phyloP scores from a whole-genome alignment of 2,329 filamentous ascomycete species.

The Chrysoporthe austroafricana region DNA sequence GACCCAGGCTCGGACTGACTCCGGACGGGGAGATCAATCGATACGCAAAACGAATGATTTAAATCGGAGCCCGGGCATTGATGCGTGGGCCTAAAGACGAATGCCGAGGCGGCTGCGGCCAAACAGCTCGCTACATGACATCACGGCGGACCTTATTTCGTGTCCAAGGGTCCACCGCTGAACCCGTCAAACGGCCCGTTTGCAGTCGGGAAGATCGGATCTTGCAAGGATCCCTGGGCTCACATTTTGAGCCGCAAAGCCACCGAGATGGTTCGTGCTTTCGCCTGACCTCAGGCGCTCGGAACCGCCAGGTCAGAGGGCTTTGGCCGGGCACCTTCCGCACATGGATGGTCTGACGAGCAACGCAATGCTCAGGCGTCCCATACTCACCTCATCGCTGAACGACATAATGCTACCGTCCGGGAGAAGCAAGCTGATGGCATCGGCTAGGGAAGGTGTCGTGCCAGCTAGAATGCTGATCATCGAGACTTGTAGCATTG shows the following conservation, averaged over 20 bases:
- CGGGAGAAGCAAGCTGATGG: not conserved
- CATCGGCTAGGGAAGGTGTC: not conserved
- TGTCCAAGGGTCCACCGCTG: conserved; percentile 13
- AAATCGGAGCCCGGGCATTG: conserved; percentile 15
- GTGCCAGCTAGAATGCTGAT: not conserved
- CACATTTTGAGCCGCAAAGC: conserved; percentile 29
- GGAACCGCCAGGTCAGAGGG: not conserved
- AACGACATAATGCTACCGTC: not conserved
- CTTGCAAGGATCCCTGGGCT: conserved; percentile 16
- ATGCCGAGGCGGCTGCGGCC: conserved; percentile 24
- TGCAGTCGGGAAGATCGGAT: conserved; percentile 24
- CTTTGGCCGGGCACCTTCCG: not conserved
- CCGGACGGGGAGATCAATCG: conserved; percentile 9
- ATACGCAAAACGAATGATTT: conserved; percentile 25
- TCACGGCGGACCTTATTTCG: conserved; percentile 21
- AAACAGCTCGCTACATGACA: conserved; percentile 24
- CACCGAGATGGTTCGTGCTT: conserved; percentile 27
- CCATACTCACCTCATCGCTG: not conserved
- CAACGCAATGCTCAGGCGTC: not conserved
- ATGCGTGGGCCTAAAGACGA: conserved; percentile 21
- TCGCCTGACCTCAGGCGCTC: conserved; percentile 18
- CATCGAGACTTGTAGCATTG: conserved; percentile 2
- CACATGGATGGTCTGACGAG: not conserved
- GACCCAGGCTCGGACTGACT: conserved; percentile 25
- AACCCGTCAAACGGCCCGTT: conserved; percentile 30